Evolutionary conservation across 2,329 filamentous ascomycete genomes (phyloP).

Genomic region (Clonostachys solani): DNA sequence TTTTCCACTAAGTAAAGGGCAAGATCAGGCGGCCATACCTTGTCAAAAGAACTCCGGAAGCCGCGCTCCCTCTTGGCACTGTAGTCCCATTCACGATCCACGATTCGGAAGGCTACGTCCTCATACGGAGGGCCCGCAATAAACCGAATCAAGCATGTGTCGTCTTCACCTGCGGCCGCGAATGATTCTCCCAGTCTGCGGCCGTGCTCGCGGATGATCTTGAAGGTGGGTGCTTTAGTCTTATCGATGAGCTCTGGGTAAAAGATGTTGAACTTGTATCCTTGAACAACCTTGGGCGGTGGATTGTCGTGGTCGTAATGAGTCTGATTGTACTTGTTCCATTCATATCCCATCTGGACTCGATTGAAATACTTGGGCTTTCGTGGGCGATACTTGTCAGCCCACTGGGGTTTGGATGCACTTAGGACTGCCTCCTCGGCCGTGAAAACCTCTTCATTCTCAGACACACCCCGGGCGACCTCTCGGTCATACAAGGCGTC

Average conservation of each 20-base stretch:
- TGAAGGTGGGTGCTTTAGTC: constrained; percentile 89
- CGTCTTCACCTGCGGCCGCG: constrained; percentile 89
- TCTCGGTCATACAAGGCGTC: constrained; percentile 90
- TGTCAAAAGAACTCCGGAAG: constrained; percentile 96
- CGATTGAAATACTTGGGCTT: constrained; percentile 98
- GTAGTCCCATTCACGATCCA: constrained; percentile 99
- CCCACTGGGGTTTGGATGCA: constrained; percentile 68
- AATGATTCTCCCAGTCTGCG: constrained; percentile 87
- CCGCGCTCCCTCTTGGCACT: constrained; percentile 92
- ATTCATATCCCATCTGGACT: constrained; percentile 98
- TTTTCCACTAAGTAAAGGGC: not conserved
- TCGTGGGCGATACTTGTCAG: constrained; percentile 77
- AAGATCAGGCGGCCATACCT: constrained; percentile 53
- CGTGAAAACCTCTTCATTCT: constrained; percentile 94
- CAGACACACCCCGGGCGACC: constrained; percentile 82
- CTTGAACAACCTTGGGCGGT: constrained; percentile 95
- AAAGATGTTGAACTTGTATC: constrained; percentile 99
- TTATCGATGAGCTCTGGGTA: constrained; percentile 97
- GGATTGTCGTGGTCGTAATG: constrained; percentile 99
- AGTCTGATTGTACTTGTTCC: constrained; percentile 99
- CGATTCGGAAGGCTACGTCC: constrained; percentile 94
- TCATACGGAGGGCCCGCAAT: constrained; percentile 94
- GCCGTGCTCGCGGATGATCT: constrained; percentile 90
- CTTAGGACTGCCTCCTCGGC: constrained; percentile 74
- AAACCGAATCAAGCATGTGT: constrained; percentile 95